Evolutionary conservation across 2,329 filamentous ascomycete genomes (phyloP).

Genomic region (Teratosphaeriaceae sp.): DNA sequence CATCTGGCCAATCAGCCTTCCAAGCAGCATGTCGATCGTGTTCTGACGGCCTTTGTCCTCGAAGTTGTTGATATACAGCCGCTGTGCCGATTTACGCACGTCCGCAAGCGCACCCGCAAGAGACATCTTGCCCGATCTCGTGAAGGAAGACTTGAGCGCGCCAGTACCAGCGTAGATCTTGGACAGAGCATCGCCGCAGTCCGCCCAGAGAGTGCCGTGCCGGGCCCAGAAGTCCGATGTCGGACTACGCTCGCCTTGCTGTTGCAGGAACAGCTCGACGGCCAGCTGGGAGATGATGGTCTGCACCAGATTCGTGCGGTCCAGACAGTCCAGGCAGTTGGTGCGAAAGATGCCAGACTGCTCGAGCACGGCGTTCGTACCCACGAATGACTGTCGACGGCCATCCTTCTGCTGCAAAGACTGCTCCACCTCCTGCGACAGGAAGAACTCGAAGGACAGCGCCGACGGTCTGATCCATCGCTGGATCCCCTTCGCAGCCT

Average conservation of each 20-base stretch:
- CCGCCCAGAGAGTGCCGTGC: constrained; percentile 91
- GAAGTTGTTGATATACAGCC: constrained; percentile 97
- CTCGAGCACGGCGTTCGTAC: constrained; percentile 56
- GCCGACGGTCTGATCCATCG: constrained; percentile 71
- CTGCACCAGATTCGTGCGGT: constrained; percentile 93
- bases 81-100: constrained; percentile 85
- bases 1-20: constrained; percentile 72
- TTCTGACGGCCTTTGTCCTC: constrained; percentile 87
- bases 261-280: constrained; percentile 72
- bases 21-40: constrained; percentile 92
- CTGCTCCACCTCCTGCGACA: constrained; percentile 66
- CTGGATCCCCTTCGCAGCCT: constrained; percentile 79
- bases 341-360: constrained; percentile 95
- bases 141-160: constrained; percentile 92
- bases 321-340: constrained; percentile 92
- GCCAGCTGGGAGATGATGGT: constrained; percentile 94
- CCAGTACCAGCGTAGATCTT: constrained; percentile 96
- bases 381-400: constrained; percentile 18
- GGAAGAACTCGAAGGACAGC: constrained; percentile 86
- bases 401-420: constrained; percentile 34
- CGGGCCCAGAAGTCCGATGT: constrained; percentile 81
- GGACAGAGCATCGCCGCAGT: constrained; percentile 90
- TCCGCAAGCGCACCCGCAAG: constrained; percentile 90
- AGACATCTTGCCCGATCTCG: constrained; percentile 91
- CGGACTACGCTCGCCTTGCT: constrained; percentile 58